Evolutionary conservation across 2,329 filamentous ascomycete genomes (phyloP).

Genomic region (Colletotrichum falcatum): DNA sequence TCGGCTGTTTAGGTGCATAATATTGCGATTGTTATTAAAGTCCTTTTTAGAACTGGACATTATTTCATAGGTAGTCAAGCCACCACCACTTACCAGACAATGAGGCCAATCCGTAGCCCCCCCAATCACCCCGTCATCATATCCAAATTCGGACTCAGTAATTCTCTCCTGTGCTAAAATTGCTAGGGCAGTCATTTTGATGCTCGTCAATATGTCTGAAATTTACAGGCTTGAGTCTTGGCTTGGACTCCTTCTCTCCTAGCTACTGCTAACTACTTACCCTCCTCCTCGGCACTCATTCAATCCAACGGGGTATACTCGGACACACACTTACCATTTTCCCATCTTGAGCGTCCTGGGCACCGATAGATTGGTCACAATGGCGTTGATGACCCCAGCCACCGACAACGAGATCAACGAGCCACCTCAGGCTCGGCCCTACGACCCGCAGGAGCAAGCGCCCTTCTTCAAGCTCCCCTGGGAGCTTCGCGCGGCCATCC

Average conservation of each 20-base stretch:
- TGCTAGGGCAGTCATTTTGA: not conserved
- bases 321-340: too few relatives aligned
- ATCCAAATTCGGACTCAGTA: not conserved
- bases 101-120: constrained; percentile 4
- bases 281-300: not conserved
- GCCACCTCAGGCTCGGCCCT: not conserved
- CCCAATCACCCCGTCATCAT: not conserved
- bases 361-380: not conserved
- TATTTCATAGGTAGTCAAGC: not conserved
- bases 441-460: constrained; percentile 18
- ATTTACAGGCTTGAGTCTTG: not conserved
- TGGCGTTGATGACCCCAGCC: not conserved
- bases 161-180: not conserved
- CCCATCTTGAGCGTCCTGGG: not conserved
- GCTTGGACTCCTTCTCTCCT: not conserved
- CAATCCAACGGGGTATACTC: too few relatives aligned
- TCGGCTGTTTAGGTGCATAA: not conserved
- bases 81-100: not conserved
- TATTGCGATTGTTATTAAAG: not conserved
- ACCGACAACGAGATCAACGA: too few relatives aligned
- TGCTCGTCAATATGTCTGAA: not conserved
- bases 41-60: not conserved
- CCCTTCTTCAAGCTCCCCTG: constrained; percentile 19
- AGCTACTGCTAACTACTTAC: not conserved
- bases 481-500: constrained; percentile 20